Conservation (phyloP, 352 stramenopile genomes). For the Vaucheria bursata region DNA sequence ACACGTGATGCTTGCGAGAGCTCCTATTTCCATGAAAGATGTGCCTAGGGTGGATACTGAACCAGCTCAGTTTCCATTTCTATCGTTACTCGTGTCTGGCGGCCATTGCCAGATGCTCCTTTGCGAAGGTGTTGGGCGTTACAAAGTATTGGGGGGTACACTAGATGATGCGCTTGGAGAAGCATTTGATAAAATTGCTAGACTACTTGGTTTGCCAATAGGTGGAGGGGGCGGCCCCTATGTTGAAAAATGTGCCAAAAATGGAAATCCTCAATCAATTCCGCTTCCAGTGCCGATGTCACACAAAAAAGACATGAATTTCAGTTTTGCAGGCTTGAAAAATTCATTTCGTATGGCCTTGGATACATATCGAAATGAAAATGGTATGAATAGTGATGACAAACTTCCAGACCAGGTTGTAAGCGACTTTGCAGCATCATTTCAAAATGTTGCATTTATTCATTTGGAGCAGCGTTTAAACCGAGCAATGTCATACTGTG, state of each 20-base stretch:
- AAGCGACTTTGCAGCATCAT: constrained; percentile 81
- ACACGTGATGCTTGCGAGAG: constrained; percentile 84
- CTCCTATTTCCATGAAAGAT: constrained; percentile 3
- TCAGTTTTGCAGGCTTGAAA: constrained; percentile 96
- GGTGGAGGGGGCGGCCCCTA: constrained; percentile 77
- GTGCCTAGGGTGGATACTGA: constrained; percentile 12
- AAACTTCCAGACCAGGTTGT: constrained; percentile 15
- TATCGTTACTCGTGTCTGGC: constrained; percentile 91
- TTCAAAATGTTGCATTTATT: constrained; percentile 76
- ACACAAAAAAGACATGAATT: constrained; percentile 82
- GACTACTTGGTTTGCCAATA: constrained; percentile 75
- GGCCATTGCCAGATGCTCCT: constrained; percentile 95
- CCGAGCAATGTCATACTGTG: constrained; percentile 62
- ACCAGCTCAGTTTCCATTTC: constrained; percentile 82
- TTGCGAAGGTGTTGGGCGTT: constrained; percentile 75
- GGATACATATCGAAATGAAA: constrained; percentile 52
- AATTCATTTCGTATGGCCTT: constrained; percentile 69
- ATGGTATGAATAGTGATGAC: constrained; percentile 11
- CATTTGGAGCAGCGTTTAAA: constrained; percentile 77
- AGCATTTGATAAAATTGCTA: constrained; percentile 94
- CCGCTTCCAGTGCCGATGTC: constrained; percentile 81
- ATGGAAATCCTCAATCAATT: constrained; percentile 77
- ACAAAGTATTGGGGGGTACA: constrained; percentile 85
- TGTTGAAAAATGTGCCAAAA: constrained; percentile 79
- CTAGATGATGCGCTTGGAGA: constrained; percentile 95